Conservation (phyloP, 495 filamentous ascomycete genomes). For the Hyphodiscus hymeniophilus region DNA sequence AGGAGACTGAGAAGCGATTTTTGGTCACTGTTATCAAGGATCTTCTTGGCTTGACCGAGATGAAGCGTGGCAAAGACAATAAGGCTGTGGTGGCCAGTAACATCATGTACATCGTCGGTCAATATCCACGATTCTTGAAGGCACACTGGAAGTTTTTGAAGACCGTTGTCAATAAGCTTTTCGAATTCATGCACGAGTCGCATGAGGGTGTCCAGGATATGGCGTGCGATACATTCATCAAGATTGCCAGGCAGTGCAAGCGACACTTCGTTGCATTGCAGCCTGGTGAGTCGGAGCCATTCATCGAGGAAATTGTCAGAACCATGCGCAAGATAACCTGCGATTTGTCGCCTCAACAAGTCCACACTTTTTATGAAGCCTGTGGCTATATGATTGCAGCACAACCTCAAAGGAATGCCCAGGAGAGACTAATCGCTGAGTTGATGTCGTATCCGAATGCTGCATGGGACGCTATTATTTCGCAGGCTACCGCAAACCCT, state of each 20-base stretch:
- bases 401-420: slow-evolving; percentile 83
- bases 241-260: slow-evolving; percentile 97
- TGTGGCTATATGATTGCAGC: slow-evolving; percentile 99
- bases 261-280: slow-evolving; percentile 95
- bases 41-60: slow-evolving; percentile 93
- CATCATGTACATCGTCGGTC: slow-evolving; percentile 99
- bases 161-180: slow-evolving; percentile 98
- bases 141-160: slow-evolving; percentile 99
- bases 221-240: slow-evolving; percentile 99
- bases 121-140: slow-evolving; percentile 96
- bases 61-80: slow-evolving; percentile 99
- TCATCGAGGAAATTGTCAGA: slow-evolving; percentile 97
- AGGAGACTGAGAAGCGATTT: slow-evolving; percentile 98
- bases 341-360: slow-evolving; percentile 90
- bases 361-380: slow-evolving; percentile 98
- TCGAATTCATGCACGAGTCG: slow-evolving; percentile 99
- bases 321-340: slow-evolving; percentile 91
- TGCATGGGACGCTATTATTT: slow-evolving; percentile 93
- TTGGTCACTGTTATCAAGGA: slow-evolving; percentile 98
- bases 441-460: slow-evolving; percentile 88
- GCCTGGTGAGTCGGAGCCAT: slow-evolving; percentile 87
- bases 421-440: slow-evolving; percentile 85
- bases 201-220: slow-evolving; percentile 99
- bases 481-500: slow-evolving; percentile 70
- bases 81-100: slow-evolving; percentile 98